A percentile compares a stretch with the other conserved stretches of the same genome.
phyloP scores from a whole-genome alignment of 139 green algal genomes.

The Haematococcus lacustris region DNA sequence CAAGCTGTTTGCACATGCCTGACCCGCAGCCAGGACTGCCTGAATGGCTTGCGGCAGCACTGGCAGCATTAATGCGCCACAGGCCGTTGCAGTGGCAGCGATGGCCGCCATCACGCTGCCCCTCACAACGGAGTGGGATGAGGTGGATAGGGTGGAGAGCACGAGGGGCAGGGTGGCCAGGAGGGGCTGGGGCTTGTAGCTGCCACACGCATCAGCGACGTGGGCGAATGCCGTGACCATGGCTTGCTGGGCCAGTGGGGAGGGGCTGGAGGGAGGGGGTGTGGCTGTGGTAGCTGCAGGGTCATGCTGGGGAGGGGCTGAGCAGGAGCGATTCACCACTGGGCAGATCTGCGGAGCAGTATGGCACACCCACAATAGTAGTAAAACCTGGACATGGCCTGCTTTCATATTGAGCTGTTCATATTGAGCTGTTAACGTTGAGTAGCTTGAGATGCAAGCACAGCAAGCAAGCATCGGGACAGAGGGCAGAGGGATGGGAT shows the following conservation, averaged over 20 bases:
- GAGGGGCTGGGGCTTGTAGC: not conserved
- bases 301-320: not conserved
- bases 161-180: conserved; percentile 47
- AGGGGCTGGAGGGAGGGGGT: not conserved
- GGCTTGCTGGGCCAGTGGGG: conserved; percentile 4
- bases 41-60: conserved; percentile 40
- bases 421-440: too few species aligned
- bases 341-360: not conserved
- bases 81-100: conserved; percentile 27
- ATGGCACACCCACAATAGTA: not conserved
- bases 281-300: not conserved
- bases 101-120: conserved; percentile 34
- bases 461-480: not conserved
- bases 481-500: not conserved
- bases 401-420: too few species aligned
- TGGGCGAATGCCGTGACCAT: not conserved
- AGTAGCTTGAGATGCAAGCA: not conserved
- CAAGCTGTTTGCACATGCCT: too few species aligned
- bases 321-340: too few species aligned
- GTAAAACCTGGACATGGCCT: not conserved
- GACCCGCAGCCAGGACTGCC: conserved; percentile 10
- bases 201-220: not conserved
- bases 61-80: conserved; percentile 47
- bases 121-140: conserved; percentile 33
- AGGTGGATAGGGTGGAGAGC: conserved; percentile 17